Conservation (phyloP, 2,329 filamentous ascomycete genomes). For the Cladosporium austrohemisphaericum region DNA sequence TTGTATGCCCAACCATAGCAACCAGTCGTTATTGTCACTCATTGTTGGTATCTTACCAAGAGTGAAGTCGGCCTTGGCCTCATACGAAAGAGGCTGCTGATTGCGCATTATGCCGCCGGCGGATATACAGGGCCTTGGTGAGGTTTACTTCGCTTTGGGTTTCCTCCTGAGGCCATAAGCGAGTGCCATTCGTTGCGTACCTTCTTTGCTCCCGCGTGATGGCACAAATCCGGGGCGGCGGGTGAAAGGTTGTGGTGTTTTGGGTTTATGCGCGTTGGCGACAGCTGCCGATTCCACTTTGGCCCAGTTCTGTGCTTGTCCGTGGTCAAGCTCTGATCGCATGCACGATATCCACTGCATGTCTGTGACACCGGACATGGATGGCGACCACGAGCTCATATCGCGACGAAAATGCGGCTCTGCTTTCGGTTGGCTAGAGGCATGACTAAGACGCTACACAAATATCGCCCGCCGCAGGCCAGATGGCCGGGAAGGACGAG, state of each 20-base stretch:
- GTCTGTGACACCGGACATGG: background rate
- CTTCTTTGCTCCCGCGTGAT: background rate
- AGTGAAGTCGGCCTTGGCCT: slow-evolving; percentile 12
- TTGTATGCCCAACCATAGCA: slow-evolving; percentile 1
- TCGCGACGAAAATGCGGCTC: no score
- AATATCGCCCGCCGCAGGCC: slow-evolving; percentile 2
- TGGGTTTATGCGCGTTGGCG: slow-evolving; percentile 5
- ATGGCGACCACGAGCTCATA: background rate
- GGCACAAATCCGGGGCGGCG: slow-evolving; percentile 3
- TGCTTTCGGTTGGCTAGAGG: background rate
- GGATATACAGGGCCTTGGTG: slow-evolving; percentile 13
- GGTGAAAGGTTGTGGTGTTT: background rate
- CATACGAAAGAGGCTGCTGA: background rate
- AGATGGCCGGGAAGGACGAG: background rate
- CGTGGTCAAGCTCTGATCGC: slow-evolving; percentile 4
- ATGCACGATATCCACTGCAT: background rate
- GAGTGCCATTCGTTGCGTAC: slow-evolving; percentile 3
- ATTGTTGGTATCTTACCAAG: slow-evolving; percentile 11
- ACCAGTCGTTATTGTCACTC: background rate
- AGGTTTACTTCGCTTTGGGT: background rate
- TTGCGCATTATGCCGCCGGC: slow-evolving; percentile 6
- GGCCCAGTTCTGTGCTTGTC: slow-evolving; percentile 9
- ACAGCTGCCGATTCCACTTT: background rate
- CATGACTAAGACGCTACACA: slow-evolving; percentile 6
- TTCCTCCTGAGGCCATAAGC: background rate